Evolutionary conservation across 495 filamentous ascomycete species (phyloP).

Genomic region (Cercophora sp.): DNA sequence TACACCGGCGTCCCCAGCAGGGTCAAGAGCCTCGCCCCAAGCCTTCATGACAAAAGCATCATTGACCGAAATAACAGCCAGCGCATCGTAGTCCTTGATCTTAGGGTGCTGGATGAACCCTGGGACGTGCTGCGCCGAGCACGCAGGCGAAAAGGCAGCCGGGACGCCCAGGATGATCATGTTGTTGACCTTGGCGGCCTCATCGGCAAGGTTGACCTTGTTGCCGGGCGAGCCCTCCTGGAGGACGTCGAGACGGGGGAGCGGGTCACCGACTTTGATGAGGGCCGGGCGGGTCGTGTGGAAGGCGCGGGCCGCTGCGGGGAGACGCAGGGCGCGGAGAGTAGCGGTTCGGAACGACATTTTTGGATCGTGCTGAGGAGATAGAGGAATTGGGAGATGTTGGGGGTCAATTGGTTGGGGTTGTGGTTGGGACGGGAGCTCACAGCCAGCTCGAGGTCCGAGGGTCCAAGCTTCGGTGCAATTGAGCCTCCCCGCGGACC

Average conservation of each 20-base stretch:
- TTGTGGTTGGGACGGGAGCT: not conserved
- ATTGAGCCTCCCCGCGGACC: not conserved
- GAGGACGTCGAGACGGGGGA: constrained; percentile 59
- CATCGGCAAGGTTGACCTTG: constrained; percentile 79
- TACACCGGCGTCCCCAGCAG: constrained; percentile 67
- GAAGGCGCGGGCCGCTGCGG: constrained; percentile 37
- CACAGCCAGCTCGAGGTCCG: not conserved
- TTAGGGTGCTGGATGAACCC: constrained; percentile 74
- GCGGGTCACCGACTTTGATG: constrained; percentile 57
- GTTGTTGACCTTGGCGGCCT: constrained; percentile 62
- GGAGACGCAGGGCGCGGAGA: constrained; percentile 9
- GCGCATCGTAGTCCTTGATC: constrained; percentile 68
- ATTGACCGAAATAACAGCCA: constrained; percentile 89
- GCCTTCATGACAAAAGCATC: constrained; percentile 97
- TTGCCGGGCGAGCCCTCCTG: constrained; percentile 67
- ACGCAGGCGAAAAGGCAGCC: constrained; percentile 79
- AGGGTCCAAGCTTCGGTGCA: not conserved
- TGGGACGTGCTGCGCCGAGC: constrained; percentile 75
- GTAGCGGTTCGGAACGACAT: constrained; percentile 13
- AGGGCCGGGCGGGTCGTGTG: constrained; percentile 46
- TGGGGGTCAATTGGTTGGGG: not conserved
- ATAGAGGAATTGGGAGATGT: too few species aligned
- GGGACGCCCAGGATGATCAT: constrained; percentile 81
- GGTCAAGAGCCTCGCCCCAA: constrained; percentile 73
- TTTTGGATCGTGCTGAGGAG: not conserved